Base-by-base conservation (phyloP, 208 protist genomes). In the Blechomonas ayalai region DNA sequence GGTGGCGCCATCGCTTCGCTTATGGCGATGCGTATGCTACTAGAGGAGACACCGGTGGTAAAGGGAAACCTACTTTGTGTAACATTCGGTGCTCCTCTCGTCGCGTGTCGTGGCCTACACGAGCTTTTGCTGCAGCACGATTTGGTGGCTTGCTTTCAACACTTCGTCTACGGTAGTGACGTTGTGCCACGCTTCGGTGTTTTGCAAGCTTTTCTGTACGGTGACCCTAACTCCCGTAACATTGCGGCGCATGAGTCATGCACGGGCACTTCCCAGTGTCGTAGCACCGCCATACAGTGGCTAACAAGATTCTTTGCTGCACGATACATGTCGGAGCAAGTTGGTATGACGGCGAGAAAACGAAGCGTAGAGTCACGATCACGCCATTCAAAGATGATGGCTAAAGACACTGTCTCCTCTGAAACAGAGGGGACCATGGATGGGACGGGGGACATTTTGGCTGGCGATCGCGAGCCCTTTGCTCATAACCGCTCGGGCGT, bases 81-180 rank as follows among this genome's bases (percentile, higher is more conserved):
- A 19, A 73, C 70, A 24, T 70, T 60, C 34, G 70, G 70, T 25
- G 58, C 70, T 18, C 64, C 70, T 12, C 64, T 73, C 36, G 56
- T 73, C 7, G 42, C 42, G 13, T 38, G 39, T 31, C 37, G 26
- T 27, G 19, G 51, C 27, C 42, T 79, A 19, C 50, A 59, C 4
- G 44, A 65, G 8, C 19, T 73, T 3, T 43, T 79, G 10, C 40
- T 39, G 37, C 18, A 24, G 3, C 2, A 28, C 10, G 5, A 43
- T 12, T 41, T 68, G 10, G 25, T 27, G 22, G 19, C 29, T 12
- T 33, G 46, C 42, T 73, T 69, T 28, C 64, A 78, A 18, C 59
- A 73, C 56, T 63, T 78, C 26, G 64, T 78, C 25, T 38, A 66
- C 32, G 40, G 41, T 42, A 69, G 70, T 48, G 70, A 78, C 44